Evolutionary conservation across 257 asterid genomes (phyloP).

Genomic region (Knoxia roxburghii): DNA sequence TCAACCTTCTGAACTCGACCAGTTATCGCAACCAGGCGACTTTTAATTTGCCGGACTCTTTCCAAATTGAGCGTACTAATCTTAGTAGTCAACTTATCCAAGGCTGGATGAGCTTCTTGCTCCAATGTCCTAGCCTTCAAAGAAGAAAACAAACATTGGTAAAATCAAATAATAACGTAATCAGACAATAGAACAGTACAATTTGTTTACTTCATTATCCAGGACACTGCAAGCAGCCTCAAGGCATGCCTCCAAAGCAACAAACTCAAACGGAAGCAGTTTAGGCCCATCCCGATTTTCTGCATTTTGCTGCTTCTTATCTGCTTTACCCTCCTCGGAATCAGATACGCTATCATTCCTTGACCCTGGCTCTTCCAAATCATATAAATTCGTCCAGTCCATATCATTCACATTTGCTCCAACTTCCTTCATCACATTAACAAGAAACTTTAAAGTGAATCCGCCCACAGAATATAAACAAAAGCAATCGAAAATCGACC

Average conservation of each 20-base stretch:
- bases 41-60: constrained; percentile 90
- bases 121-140: constrained; percentile 85
- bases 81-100: constrained; percentile 84
- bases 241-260: constrained; percentile 95
- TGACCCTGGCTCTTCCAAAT: constrained; percentile 58
- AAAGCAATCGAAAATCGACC: not conserved
- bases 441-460: not conserved
- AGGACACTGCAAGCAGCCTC: constrained; percentile 94
- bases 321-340: constrained; percentile 45
- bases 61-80: constrained; percentile 96
- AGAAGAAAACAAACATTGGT: constrained; percentile 19
- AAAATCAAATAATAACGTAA: constrained; percentile 3
- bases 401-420: constrained; percentile 59
- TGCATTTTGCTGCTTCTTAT: constrained; percentile 46
- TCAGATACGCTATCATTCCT: constrained; percentile 51
- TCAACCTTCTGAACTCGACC: constrained; percentile 97
- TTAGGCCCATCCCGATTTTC: constrained; percentile 82
- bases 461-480: not conserved
- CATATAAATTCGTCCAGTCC: constrained; percentile 81
- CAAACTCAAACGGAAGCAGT: constrained; percentile 94
- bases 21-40: constrained; percentile 90
- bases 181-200: not conserved
- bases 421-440: constrained; percentile 50
- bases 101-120: constrained; percentile 96
- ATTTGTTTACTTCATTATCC: constrained; percentile 63